Percentiles rank a stretch among this genome's conserved stretches.
Evolutionary conservation across 2,329 filamentous ascomycete species (phyloP).

Genomic region (Talaromyces sp.): DNA sequence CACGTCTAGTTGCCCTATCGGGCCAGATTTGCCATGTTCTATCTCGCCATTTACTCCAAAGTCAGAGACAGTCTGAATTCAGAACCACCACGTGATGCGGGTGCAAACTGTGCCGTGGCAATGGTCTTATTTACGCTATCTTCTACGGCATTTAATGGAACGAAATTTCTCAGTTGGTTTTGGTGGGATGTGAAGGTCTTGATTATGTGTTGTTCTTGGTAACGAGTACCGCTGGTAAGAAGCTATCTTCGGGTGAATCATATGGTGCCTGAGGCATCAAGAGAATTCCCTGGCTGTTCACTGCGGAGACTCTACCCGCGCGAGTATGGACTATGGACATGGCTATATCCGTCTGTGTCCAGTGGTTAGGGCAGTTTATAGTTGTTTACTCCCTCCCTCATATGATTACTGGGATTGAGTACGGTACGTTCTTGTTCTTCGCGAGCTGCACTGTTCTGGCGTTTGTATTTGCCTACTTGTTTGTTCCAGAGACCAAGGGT

Average conservation of each 20-base stretch:
- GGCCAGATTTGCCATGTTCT: constrained; percentile 46
- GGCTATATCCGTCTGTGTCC: constrained; percentile 36
- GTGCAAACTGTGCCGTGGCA: constrained; percentile 18
- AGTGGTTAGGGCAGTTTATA: constrained; percentile 43
- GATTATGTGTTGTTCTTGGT: too few relatives aligned
- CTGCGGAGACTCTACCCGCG: constrained; percentile 36
- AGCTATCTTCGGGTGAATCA: too few relatives aligned
- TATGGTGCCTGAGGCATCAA: too few relatives aligned
- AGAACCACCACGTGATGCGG: constrained; percentile 7
- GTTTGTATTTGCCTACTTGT: constrained; percentile 1
- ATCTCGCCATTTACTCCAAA: constrained; percentile 17
- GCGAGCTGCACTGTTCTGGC: constrained; percentile 1
- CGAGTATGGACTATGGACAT: constrained; percentile 34
- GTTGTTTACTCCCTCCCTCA: constrained; percentile 43
- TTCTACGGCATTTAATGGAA: constrained; percentile 24
- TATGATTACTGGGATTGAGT: constrained; percentile 28
- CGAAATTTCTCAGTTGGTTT: too few relatives aligned
- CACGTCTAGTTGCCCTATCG: constrained; percentile 50
- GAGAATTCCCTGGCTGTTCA: constrained; percentile 30
- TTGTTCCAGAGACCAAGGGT: constrained; percentile 1
- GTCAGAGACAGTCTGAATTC: constrained; percentile 3
- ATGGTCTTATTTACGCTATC: constrained; percentile 18
- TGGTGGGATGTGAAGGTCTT: too few relatives aligned
- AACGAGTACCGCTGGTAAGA: too few relatives aligned
- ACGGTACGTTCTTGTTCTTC: constrained; percentile 4